These are phyloP conservation scores for Nyctanthes arbortristis DNA, from an alignment of 257 asterid species.

Conservation along the genomic window DNA sequence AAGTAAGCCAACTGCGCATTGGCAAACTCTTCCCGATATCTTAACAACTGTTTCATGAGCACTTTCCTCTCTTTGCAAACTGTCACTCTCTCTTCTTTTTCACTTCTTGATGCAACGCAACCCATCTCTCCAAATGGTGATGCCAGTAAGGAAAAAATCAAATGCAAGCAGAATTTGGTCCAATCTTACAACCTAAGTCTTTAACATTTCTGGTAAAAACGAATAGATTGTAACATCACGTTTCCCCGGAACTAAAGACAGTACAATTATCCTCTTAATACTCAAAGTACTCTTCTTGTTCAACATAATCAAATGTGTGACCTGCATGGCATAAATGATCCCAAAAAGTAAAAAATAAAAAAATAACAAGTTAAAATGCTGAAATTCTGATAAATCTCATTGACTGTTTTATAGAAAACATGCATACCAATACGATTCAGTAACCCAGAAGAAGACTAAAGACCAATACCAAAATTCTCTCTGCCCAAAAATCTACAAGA, in stretches of 20 bases:
- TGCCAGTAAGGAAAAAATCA: neutral
- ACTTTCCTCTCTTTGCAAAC: conserved; percentile 71
- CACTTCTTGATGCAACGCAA: conserved; percentile 73
- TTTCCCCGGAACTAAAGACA: neutral
- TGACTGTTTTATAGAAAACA: neutral
- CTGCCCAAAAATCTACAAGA: conserved; percentile 12
- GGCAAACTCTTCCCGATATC: conserved; percentile 62
- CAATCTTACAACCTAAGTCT: neutral
- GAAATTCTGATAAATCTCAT: conserved; percentile 10
- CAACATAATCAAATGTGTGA: neutral
- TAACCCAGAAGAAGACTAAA: conserved; percentile 20
- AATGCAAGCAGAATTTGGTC: neutral
- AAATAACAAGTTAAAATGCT: conserved; percentile 3
- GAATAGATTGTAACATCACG: neutral
- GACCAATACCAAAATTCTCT: neutral
- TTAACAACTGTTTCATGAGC: conserved; percentile 62
- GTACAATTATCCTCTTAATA: neutral
- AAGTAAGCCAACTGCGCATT: conserved; percentile 70
- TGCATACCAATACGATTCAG: conserved; percentile 18
- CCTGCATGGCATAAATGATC: neutral
- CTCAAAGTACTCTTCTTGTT: conserved; percentile 3
- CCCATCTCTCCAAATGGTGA: conserved; percentile 53
- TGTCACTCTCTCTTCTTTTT: conserved; percentile 71
- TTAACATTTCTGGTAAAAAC: neutral
- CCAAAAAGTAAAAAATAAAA: conserved; percentile 13